Conservation (phyloP, 1,139 yeast species). For the Hemisphaericaspora xylanilytica region DNA sequence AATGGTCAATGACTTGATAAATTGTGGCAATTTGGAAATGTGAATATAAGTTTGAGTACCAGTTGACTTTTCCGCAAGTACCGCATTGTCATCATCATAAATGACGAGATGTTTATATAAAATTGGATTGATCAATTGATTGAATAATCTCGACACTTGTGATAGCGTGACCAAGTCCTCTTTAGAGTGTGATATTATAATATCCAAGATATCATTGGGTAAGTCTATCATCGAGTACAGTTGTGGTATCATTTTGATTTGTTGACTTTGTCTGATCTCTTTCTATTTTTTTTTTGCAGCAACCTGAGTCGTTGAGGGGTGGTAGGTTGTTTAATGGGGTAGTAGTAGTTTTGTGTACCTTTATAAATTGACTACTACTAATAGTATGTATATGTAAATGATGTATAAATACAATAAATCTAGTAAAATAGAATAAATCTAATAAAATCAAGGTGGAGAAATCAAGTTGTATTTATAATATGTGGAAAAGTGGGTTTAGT, state of each 20-base stretch:
- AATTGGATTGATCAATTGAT: constrained; percentile 8
- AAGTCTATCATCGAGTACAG: constrained; percentile 1
- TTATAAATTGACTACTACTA: too few relatives aligned
- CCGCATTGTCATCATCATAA: constrained; percentile 13
- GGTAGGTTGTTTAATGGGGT: too few relatives aligned
- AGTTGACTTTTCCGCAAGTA: constrained; percentile 1
- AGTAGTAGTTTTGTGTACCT: too few relatives aligned
- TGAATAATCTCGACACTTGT: constrained; percentile 7
- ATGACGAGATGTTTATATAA: constrained; percentile 12
- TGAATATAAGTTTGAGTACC: constrained; percentile 9
- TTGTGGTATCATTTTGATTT: background rate
- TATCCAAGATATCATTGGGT: constrained; percentile 6
- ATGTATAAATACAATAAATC: too few relatives aligned
- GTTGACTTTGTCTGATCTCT: background rate
- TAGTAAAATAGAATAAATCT: too few relatives aligned
- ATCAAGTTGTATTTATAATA: too few relatives aligned
- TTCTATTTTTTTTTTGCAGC: background rate
- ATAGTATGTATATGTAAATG: too few relatives aligned
- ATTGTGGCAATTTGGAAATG: constrained; percentile 7
- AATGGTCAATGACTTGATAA: constrained; percentile 8
- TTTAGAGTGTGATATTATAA: constrained; percentile 2
- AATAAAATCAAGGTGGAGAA: too few relatives aligned
- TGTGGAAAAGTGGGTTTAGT: too few relatives aligned
- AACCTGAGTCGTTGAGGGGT: too few relatives aligned
- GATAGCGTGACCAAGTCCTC: constrained; percentile 8